These are phyloP conservation scores for Mucor lusitanicus DNA, from an alignment of 371 early-diverging fungal species.

Conservation along the genomic window DNA sequence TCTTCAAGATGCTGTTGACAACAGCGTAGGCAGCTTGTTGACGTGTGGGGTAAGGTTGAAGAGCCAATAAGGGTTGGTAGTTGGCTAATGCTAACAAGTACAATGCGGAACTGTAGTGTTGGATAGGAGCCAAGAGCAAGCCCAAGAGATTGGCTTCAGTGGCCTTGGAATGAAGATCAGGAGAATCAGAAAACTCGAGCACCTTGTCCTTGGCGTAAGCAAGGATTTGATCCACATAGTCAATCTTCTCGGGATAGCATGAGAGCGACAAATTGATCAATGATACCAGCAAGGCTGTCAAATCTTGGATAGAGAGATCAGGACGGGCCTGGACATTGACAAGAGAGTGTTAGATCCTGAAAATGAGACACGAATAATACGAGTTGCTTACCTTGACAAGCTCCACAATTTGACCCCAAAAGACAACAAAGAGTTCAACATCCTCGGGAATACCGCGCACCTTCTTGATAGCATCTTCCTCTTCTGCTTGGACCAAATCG, in stretches of 20 bases:
- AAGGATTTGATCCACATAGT: slow-evolving; percentile 85
- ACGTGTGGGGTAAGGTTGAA: slow-evolving; percentile 79
- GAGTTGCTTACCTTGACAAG: slow-evolving; percentile 69
- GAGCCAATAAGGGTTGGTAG: slow-evolving; percentile 75
- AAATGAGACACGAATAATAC: background rate
- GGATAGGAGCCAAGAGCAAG: slow-evolving; percentile 73
- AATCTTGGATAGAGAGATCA: slow-evolving; percentile 86
- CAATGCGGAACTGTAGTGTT: slow-evolving; percentile 68
- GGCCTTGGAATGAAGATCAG: slow-evolving; percentile 62
- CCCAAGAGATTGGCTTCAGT: slow-evolving; percentile 61
- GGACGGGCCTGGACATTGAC: slow-evolving; percentile 67
- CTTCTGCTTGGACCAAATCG: slow-evolving; percentile 9
- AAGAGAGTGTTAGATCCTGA: background rate
- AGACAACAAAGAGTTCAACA: slow-evolving; percentile 87
- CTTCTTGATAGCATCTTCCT: slow-evolving; percentile 26
- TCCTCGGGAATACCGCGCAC: slow-evolving; percentile 81
- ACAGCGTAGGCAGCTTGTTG: slow-evolving; percentile 77
- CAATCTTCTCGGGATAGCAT: slow-evolving; percentile 86
- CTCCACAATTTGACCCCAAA: slow-evolving; percentile 90
- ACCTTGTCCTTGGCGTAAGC: slow-evolving; percentile 76
- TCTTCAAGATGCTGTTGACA: slow-evolving; percentile 65
- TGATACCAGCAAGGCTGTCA: slow-evolving; percentile 83
- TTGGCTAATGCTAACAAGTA: slow-evolving; percentile 63
- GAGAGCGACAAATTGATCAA: slow-evolving; percentile 84
- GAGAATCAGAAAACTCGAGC: slow-evolving; percentile 48